These are phyloP conservation scores for Amaranthus hypochondriacus DNA, from an alignment of 148 eudicot genomes.

Conservation along the genomic window DNA sequence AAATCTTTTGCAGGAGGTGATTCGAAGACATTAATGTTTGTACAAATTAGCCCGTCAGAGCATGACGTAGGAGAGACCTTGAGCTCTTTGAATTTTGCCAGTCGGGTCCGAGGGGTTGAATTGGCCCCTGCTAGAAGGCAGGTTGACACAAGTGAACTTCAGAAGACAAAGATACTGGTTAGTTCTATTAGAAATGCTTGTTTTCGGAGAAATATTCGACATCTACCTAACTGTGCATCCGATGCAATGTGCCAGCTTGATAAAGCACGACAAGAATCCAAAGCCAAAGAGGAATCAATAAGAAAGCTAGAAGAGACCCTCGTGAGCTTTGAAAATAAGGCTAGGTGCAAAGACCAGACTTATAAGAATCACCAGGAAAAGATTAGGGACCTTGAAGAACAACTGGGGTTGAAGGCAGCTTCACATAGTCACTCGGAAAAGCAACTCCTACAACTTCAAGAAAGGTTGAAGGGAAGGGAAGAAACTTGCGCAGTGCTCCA, in stretches of 20 bases:
- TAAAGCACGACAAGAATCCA: conserved; percentile 68
- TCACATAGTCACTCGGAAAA: conserved; percentile 55
- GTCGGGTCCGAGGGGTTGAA: conserved; percentile 83
- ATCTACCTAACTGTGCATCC: not conserved
- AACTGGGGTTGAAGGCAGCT: conserved; percentile 51
- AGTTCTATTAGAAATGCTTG: not conserved
- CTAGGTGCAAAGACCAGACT: conserved; percentile 72
- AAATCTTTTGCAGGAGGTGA: conserved; percentile 61
- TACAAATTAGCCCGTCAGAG: conserved; percentile 93
- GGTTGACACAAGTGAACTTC: conserved; percentile 76
- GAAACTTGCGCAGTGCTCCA: conserved; percentile 58
- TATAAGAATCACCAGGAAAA: conserved; percentile 73
- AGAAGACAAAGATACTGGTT: conserved; percentile 73
- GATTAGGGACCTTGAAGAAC: conserved; percentile 73
- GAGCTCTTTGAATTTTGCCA: conserved; percentile 89
- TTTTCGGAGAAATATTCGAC: not conserved
- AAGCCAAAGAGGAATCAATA: conserved; percentile 68
- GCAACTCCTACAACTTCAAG: conserved; percentile 58
- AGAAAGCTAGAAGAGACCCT: conserved; percentile 79
- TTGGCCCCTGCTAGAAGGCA: conserved; percentile 81
- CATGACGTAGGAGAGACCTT: conserved; percentile 80
- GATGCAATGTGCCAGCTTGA: conserved; percentile 49
- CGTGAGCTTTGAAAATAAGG: conserved; percentile 65
- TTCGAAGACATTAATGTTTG: conserved; percentile 90
- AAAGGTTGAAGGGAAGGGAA: conserved; percentile 60